Base-by-base conservation (phyloP, 2,329 filamentous ascomycete genomes). In the Aspergillus ochraceoroseus region DNA sequence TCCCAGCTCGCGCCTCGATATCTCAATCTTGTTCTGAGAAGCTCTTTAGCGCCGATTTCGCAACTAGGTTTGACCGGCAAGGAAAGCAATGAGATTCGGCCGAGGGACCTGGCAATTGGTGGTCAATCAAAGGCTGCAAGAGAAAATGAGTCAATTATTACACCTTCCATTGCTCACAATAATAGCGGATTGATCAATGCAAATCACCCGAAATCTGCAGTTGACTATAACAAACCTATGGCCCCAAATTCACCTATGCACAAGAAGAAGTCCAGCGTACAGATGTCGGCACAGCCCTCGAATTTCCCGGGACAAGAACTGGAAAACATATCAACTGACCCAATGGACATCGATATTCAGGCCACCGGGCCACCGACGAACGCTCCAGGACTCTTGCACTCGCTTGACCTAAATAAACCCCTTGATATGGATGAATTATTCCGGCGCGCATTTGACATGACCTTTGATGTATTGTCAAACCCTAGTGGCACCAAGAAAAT, bases 381-480 rank as follows among this genome's bases (percentile, higher is more conserved):
- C 13, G 6, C 18, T 6, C 25, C 30, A 18, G 27, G 7, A 9
- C 27, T 7, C 14, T n/a, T 12, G 13, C 18, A 14, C 13, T 11
- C n/a, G 5, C 13, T 4, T 4, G n/a, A n/a, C n/a, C n/a, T n/a
- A n/a, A n/a, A 29, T 33, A 20, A 13, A 12, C 29, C 9, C n/a
- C 12, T 36, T 20, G 44, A 51, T 11, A n/a, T 49, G 2, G 32
- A 51, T 25, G 28, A 7, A 5, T 11, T 51, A 14, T 55, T 61
- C 19, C 35, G 41, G 12, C 3, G 27, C 1, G 15, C 43, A 2
- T 56, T 55, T 36, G 43, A 48, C 1, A 54, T 66, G n/a, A 56
- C 51, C 0, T 57, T 61, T 37, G 36, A 59, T 4, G 44, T 54
- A 3, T 42, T 67, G 12, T 52, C 55, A 18, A 39, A 44, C 9